phyloP scores from a whole-genome alignment of 2,329 filamentous ascomycete species.

The Graphium sp. region DNA sequence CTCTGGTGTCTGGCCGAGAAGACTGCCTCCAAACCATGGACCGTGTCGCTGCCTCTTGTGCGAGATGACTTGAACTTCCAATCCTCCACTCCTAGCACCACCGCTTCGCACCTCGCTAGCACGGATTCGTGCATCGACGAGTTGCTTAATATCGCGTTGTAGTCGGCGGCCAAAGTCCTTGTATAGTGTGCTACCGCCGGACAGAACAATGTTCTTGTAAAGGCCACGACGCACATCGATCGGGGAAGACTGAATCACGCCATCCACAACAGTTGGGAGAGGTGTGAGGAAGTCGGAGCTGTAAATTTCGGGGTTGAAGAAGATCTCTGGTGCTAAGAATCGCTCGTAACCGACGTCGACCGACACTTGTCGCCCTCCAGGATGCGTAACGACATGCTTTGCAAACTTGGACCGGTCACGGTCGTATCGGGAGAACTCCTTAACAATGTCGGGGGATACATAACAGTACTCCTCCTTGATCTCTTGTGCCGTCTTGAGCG shows the following conservation, averaged over 20 bases:
- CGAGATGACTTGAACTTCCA: slow-evolving; percentile 93
- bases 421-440: slow-evolving; percentile 92
- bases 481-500: slow-evolving; percentile 89
- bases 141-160: slow-evolving; percentile 91
- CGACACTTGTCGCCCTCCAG: slow-evolving; percentile 66
- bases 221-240: slow-evolving; percentile 93
- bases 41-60: slow-evolving; percentile 96
- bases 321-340: slow-evolving; percentile 95
- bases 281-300: slow-evolving; percentile 96
- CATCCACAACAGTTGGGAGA: slow-evolving; percentile 83
- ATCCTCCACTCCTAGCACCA: slow-evolving; percentile 78
- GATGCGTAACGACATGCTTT: slow-evolving; percentile 74
- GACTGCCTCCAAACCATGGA: slow-evolving; percentile 94
- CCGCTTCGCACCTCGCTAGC: slow-evolving; percentile 85
- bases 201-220: slow-evolving; percentile 99
- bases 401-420: slow-evolving; percentile 80
- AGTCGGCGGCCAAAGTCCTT: slow-evolving; percentile 94
- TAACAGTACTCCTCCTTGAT: slow-evolving; percentile 99
- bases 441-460: slow-evolving; percentile 95
- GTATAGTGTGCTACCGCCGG: slow-evolving; percentile 91
- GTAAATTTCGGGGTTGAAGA: slow-evolving; percentile 99
- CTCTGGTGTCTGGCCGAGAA: slow-evolving; percentile 92
- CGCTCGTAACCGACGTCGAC: slow-evolving; percentile 97
- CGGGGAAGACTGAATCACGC: slow-evolving; percentile 91
- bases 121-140: slow-evolving; percentile 84